Percentiles rank a stretch among this genome's conserved stretches.
phyloP scores from a whole-genome alignment of 2,329 filamentous ascomycete genomes.

The Aureobasidium sp. region DNA sequence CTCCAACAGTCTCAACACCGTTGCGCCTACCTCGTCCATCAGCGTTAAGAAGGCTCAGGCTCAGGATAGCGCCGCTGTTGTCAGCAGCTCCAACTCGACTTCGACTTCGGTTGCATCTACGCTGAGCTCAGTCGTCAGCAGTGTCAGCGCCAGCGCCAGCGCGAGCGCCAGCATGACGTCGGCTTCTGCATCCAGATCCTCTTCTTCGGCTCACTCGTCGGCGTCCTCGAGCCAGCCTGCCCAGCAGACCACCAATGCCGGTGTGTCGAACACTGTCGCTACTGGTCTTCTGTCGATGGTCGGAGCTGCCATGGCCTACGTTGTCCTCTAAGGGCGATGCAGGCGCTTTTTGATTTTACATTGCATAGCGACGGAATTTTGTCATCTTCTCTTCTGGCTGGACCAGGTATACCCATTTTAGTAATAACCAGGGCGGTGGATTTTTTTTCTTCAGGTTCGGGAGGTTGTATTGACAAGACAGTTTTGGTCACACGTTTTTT shows the following conservation, averaged over 20 bases:
- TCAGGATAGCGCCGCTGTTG: constrained; percentile 3
- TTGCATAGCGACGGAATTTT: constrained; percentile 9
- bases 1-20: not conserved
- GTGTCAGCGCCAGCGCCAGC: not conserved
- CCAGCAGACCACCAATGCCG: constrained; percentile 3
- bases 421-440: constrained; percentile 6
- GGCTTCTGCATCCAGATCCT: not conserved
- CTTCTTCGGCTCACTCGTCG: not conserved
- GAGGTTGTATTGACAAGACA: not conserved
- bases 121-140: not conserved
- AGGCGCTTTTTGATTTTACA: not conserved
- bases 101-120: not conserved
- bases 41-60: constrained; percentile 11
- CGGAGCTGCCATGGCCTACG: constrained; percentile 1
- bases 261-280: not conserved
- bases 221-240: not conserved
- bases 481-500: not conserved
- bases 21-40: constrained; percentile 3
- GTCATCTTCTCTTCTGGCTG: constrained; percentile 7
- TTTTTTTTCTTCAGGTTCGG: not conserved
- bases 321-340: not conserved
- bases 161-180: constrained; percentile 1
- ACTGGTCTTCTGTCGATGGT: not conserved
- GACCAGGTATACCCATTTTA: constrained; percentile 6
- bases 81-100: not conserved